These are phyloP conservation scores for Myxozyma neglecta DNA, from an alignment of 805 yeast species.

Conservation along the genomic window DNA sequence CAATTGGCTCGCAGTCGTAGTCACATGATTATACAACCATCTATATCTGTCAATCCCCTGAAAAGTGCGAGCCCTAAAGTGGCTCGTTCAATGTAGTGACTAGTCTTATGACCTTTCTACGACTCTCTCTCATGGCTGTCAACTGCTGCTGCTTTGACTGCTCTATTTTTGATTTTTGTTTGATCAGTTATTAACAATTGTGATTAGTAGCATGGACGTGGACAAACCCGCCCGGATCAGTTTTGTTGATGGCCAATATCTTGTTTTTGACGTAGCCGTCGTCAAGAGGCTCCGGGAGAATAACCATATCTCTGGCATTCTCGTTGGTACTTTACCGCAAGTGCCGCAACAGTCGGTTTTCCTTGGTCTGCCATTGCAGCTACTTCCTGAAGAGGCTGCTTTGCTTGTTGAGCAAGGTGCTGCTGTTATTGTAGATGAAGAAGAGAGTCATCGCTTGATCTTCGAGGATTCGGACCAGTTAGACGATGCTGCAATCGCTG, in stretches of 20 bases:
- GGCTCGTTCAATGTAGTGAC: slow-evolving; percentile 18
- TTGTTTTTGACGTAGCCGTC: slow-evolving; percentile 37
- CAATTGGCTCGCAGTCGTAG: background rate
- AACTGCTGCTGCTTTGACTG: background rate
- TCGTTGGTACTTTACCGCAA: slow-evolving; percentile 78
- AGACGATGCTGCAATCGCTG: background rate
- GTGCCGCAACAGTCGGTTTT: slow-evolving; percentile 95
- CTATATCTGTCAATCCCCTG: slow-evolving; percentile 38
- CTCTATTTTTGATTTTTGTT: no score
- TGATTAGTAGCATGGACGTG: no score
- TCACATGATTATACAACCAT: slow-evolving; percentile 30
- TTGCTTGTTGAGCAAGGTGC: slow-evolving; percentile 51
- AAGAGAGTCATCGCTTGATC: slow-evolving; percentile 35
- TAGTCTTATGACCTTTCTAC: slow-evolving; percentile 1
- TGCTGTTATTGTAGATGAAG: slow-evolving; percentile 47
- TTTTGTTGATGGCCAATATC: slow-evolving; percentile 27
- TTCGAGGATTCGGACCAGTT: slow-evolving; percentile 2
- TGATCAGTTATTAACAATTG: background rate
- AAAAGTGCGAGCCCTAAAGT: slow-evolving; percentile 6
- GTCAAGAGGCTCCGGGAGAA: slow-evolving; percentile 55
- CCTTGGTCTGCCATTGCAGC: slow-evolving; percentile 75
- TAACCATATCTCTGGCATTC: slow-evolving; percentile 69
- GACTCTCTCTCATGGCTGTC: background rate
- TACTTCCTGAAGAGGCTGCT: slow-evolving; percentile 69
- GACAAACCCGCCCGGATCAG: slow-evolving; percentile 6